phyloP scores from a whole-genome alignment of 257 asterid species.

The Ligustrum vulgare region DNA sequence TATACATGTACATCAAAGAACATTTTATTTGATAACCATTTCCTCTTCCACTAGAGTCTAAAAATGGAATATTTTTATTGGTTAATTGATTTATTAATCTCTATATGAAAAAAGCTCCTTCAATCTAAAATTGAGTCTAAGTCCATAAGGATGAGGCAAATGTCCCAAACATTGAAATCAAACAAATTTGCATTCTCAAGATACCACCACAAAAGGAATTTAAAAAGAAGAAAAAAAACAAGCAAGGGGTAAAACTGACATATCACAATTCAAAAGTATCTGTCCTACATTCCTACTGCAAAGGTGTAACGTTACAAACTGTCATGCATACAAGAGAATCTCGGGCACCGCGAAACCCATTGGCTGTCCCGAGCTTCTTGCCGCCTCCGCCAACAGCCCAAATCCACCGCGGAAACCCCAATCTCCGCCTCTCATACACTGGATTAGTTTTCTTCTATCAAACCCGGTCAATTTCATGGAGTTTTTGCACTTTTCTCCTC shows the following conservation, averaged over 20 bases:
- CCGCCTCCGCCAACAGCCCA: slow-evolving; percentile 27
- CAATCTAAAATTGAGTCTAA: not conserved
- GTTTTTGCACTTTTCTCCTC: slow-evolving; percentile 8
- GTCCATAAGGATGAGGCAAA: too few species aligned
- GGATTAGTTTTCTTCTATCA: slow-evolving; percentile 3
- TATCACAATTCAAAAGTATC: slow-evolving; percentile 9
- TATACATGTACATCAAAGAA: too few species aligned
- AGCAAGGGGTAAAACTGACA: slow-evolving; percentile 28
- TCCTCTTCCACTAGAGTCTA: too few species aligned
- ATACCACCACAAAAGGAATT: not conserved
- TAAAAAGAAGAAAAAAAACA: not conserved
- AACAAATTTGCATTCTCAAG: not conserved
- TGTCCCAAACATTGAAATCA: not conserved
- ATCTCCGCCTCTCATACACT: slow-evolving; percentile 2
- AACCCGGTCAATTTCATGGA: slow-evolving; percentile 11
- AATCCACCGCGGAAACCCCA: slow-evolving; percentile 25
- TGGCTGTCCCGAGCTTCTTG: slow-evolving; percentile 27
- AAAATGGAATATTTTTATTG: too few species aligned
- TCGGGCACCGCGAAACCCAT: slow-evolving; percentile 29
- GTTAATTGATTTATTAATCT: too few species aligned
- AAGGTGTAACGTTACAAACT: slow-evolving; percentile 22
- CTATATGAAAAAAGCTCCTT: too few species aligned
- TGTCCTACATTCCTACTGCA: too few species aligned
- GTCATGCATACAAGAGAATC: slow-evolving; percentile 13
- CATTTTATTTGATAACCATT: too few species aligned